phyloP scores from a whole-genome alignment of 805 yeast species.

The Candida wancherniae region DNA sequence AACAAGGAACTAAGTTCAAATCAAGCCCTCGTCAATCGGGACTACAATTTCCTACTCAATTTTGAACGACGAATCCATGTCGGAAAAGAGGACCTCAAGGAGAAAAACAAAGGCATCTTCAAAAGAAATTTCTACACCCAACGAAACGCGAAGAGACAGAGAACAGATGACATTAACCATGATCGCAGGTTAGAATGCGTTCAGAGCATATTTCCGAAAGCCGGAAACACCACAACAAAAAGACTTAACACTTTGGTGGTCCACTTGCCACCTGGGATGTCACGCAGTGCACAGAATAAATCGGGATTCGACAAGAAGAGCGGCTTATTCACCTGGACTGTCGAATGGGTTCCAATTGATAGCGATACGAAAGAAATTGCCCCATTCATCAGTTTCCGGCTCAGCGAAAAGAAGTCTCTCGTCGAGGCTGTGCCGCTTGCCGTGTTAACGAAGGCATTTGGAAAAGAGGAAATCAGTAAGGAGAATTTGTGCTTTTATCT shows the following conservation, averaged over 20 bases:
- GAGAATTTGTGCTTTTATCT: conserved; percentile 29
- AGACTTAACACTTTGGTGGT: conserved; percentile 65
- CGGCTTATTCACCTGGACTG: conserved; percentile 68
- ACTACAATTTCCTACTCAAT: conserved; percentile 67
- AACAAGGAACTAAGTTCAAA: conserved; percentile 39
- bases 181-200: conserved; percentile 26
- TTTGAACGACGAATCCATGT: conserved; percentile 58
- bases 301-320: conserved; percentile 64
- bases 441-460: conserved; percentile 20
- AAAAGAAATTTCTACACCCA: conserved; percentile 20
- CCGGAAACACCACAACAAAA: conserved; percentile 27
- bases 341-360: conserved; percentile 60
- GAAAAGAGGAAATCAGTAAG: conserved; percentile 17
- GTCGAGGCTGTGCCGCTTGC: conserved; percentile 40
- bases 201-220: conserved; percentile 20
- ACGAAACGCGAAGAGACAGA: conserved; percentile 10
- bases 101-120: conserved; percentile 39
- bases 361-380: conserved; percentile 22
- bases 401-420: conserved; percentile 34
- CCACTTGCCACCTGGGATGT: conserved; percentile 70
- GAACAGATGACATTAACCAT: conserved; percentile 5
- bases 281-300: conserved; percentile 56
- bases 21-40: conserved; percentile 62
- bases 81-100: conserved; percentile 48
- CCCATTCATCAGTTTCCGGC: conserved; percentile 40